A percentile compares a stretch with the other conserved stretches of the same genome.
Evolutionary conservation across 2,329 filamentous ascomycete genomes (phyloP).

Genomic region (Diplodia seriata): DNA sequence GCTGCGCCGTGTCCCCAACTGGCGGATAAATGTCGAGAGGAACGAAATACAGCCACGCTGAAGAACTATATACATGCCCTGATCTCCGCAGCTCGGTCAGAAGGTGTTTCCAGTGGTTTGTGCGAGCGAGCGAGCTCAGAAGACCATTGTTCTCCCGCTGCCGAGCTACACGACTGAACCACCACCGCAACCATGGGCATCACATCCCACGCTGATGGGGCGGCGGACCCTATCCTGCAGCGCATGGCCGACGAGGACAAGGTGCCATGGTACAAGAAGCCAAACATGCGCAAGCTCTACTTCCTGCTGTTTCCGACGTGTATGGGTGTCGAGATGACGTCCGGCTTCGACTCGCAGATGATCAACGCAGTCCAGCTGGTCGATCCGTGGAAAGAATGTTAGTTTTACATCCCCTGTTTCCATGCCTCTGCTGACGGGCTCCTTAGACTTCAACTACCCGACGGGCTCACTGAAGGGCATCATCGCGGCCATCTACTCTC

Average conservation of each 20-base stretch:
- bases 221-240: constrained; percentile 50
- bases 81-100: too few relatives aligned
- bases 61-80: not conserved
- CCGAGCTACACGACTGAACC: not conserved
- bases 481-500: constrained; percentile 40
- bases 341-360: constrained; percentile 37
- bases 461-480: constrained; percentile 37
- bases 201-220: constrained; percentile 39
- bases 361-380: constrained; percentile 41
- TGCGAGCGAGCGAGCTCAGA: not conserved
- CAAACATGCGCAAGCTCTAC: constrained; percentile 41
- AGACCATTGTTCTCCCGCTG: not conserved
- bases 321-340: constrained; percentile 41
- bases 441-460: constrained; percentile 38
- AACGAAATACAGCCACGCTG: not conserved
- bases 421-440: not conserved
- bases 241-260: constrained; percentile 50
- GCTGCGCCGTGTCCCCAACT: constrained; percentile 10
- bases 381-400: constrained; percentile 38
- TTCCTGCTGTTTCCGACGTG: constrained; percentile 44
- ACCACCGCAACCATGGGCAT: constrained; percentile 38
- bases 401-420: constrained; percentile 37
- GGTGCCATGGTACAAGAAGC: constrained; percentile 44
- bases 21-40: constrained; percentile 4
- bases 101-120: not conserved